Conservation (phyloP, 1,284 basidiomycete species). For the Flammula alnicola region DNA sequence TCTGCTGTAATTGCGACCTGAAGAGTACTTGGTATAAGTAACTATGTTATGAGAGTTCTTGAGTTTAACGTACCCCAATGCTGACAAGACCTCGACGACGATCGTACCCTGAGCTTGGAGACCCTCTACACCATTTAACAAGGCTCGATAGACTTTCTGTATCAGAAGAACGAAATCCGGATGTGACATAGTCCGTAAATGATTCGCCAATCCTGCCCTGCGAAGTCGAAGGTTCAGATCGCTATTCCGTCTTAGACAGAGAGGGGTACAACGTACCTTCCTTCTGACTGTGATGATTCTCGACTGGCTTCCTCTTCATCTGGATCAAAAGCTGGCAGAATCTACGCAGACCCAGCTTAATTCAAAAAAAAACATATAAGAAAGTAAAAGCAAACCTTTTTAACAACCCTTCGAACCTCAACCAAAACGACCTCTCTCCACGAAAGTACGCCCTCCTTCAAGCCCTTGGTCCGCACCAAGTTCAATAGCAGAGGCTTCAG, state of each 20-base stretch:
- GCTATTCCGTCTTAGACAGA: neutral
- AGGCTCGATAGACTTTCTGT: constrained; percentile 64
- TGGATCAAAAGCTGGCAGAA: constrained; percentile 60
- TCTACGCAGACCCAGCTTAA: constrained; percentile 40
- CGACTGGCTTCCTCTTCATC: constrained; percentile 31
- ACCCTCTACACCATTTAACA: constrained; percentile 75
- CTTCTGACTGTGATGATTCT: constrained; percentile 16
- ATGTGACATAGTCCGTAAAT: constrained; percentile 73
- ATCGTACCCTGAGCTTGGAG: constrained; percentile 69
- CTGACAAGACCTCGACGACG: constrained; percentile 64
- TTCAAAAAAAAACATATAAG: constrained; percentile 8
- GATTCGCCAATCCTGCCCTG: constrained; percentile 53
- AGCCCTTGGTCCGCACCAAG: constrained; percentile 74
- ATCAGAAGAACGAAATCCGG: constrained; percentile 70
- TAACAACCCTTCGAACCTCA: constrained; percentile 68
- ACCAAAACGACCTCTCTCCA: constrained; percentile 81
- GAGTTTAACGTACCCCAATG: constrained; percentile 39
- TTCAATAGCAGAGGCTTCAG: constrained; percentile 77
- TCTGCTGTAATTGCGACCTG: constrained; percentile 41
- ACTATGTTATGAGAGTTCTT: constrained; percentile 4
- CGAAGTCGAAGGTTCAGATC: too few relatives aligned
- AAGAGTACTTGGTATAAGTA: constrained; percentile 10
- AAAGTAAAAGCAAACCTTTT: constrained; percentile 47
- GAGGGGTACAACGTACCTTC: constrained; percentile 20
- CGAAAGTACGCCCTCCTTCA: constrained; percentile 69